phyloP scores from a whole-genome alignment of 169 alveolate species.

The Cryptosporidium bovis region DNA sequence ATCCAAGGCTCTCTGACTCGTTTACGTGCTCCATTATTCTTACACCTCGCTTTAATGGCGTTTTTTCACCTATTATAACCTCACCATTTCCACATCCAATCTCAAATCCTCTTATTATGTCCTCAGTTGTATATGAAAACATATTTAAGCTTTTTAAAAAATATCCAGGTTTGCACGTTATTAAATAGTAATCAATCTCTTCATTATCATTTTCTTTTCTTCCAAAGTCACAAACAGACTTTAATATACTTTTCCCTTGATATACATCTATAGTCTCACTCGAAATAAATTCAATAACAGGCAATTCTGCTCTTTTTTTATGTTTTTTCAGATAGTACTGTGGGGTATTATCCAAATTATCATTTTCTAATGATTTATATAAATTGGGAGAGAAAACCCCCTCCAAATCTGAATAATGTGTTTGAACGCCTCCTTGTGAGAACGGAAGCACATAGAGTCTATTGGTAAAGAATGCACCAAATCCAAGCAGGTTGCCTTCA shows the following conservation, averaged over 20 bases:
- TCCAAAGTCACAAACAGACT: conserved; percentile 30
- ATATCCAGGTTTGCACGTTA: conserved; percentile 69
- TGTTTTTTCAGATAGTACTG: conserved; percentile 32
- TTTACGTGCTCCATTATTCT: conserved; percentile 25
- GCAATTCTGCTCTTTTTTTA: conserved; percentile 32
- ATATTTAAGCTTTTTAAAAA: conserved; percentile 24
- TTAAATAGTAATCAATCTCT: conserved; percentile 31
- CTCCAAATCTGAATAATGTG: conserved; percentile 43
- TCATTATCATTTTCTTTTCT: not conserved
- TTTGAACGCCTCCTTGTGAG: conserved; percentile 52
- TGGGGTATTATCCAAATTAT: not conserved
- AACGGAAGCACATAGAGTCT: conserved; percentile 36
- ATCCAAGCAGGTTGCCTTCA: conserved; percentile 48
- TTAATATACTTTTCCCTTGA: conserved; percentile 51
- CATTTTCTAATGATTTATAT: conserved; percentile 15
- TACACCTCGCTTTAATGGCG: conserved; percentile 25
- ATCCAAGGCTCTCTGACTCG: conserved; percentile 30
- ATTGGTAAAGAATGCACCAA: conserved; percentile 52
- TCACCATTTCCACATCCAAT: conserved; percentile 66
- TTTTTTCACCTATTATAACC: conserved; percentile 46
- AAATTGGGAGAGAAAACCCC: conserved; percentile 20
- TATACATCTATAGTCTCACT: conserved; percentile 38
- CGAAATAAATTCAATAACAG: conserved; percentile 45
- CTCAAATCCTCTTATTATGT: conserved; percentile 31
- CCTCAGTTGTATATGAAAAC: conserved; percentile 30